Evolutionary conservation across 768 basidiomycete species (phyloP).

Genomic region (Boletus rufocinnamomeus): DNA sequence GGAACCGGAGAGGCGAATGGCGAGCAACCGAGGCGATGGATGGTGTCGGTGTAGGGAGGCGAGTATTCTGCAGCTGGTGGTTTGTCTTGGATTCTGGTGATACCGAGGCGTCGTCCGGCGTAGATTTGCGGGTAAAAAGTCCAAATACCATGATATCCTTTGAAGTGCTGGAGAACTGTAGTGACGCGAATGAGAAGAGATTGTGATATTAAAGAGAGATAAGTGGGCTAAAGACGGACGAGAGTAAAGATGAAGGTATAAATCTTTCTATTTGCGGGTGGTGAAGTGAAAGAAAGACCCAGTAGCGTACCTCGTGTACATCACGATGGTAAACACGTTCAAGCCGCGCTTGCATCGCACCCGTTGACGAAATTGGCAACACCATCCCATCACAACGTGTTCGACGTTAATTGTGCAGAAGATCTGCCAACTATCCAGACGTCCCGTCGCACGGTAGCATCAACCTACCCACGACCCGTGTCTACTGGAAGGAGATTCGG

Average conservation of each 20-base stretch:
- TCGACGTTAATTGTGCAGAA: neutral
- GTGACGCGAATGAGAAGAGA: neutral
- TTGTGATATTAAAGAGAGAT: slow-evolving; percentile 17
- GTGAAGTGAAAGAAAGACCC: slow-evolving; percentile 15
- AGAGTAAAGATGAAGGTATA: slow-evolving; percentile 1
- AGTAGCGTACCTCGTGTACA: slow-evolving; percentile 19
- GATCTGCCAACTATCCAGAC: neutral
- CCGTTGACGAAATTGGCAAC: no score
- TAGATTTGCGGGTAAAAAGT: slow-evolving; percentile 41
- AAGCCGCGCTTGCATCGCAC: slow-evolving; percentile 10
- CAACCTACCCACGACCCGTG: neutral
- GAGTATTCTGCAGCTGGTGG: slow-evolving; percentile 19
- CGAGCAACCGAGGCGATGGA: slow-evolving; percentile 42
- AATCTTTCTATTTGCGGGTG: slow-evolving; percentile 10
- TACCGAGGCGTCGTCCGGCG: slow-evolving; percentile 10
- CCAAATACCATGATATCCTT: slow-evolving; percentile 40
- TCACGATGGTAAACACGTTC: slow-evolving; percentile 23
- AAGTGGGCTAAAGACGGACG: slow-evolving; percentile 1
- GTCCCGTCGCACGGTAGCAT: neutral
- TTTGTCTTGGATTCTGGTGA: slow-evolving; percentile 5
- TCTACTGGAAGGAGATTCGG: neutral
- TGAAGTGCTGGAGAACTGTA: neutral
- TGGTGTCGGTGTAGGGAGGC: slow-evolving; percentile 57
- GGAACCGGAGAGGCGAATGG: slow-evolving; percentile 28
- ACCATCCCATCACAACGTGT: slow-evolving; percentile 16